Evolutionary conservation across 1,284 basidiomycete species (phyloP).

Genomic region (Sparassis latifolia): DNA sequence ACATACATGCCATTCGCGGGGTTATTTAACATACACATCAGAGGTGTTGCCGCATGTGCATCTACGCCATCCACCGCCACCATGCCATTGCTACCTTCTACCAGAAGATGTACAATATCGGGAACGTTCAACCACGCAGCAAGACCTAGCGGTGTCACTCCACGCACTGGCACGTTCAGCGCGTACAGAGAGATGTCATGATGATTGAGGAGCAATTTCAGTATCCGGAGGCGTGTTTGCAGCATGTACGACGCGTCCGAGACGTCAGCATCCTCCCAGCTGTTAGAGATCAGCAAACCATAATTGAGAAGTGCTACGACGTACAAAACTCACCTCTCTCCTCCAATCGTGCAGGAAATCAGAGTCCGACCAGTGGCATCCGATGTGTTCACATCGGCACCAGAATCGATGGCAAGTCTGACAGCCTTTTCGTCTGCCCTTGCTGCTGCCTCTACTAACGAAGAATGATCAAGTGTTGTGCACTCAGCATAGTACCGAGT

Average conservation of each 20-base stretch:
- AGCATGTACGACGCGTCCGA: conserved; percentile 60
- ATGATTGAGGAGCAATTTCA: conserved; percentile 46
- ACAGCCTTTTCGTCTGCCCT: conserved; percentile 49
- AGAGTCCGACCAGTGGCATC: conserved; percentile 54
- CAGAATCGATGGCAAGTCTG: conserved; percentile 43
- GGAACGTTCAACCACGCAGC: conserved; percentile 67
- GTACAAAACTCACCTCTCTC: conserved; percentile 45
- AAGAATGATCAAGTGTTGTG: conserved; percentile 9
- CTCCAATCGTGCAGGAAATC: conserved; percentile 61
- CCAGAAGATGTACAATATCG: conserved; percentile 46
- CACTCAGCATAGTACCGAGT: conserved; percentile 10
- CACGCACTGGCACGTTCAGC: conserved; percentile 65
- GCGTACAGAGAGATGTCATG: conserved; percentile 56
- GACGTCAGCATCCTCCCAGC: conserved; percentile 62
- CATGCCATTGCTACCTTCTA: conserved; percentile 50
- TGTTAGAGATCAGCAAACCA: conserved; percentile 19
- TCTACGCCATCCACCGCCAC: conserved; percentile 69
- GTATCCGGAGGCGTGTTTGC: conserved; percentile 43
- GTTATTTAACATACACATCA: conserved; percentile 60
- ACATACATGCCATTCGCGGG: conserved; percentile 2
- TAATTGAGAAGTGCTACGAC: background rate
- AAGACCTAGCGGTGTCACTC: conserved; percentile 68
- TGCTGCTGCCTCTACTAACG: conserved; percentile 50
- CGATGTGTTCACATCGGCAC: conserved; percentile 60
- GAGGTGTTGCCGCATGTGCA: conserved; percentile 60